Conservation (phyloP, 495 filamentous ascomycete species). For the Penicillium parvum region DNA sequence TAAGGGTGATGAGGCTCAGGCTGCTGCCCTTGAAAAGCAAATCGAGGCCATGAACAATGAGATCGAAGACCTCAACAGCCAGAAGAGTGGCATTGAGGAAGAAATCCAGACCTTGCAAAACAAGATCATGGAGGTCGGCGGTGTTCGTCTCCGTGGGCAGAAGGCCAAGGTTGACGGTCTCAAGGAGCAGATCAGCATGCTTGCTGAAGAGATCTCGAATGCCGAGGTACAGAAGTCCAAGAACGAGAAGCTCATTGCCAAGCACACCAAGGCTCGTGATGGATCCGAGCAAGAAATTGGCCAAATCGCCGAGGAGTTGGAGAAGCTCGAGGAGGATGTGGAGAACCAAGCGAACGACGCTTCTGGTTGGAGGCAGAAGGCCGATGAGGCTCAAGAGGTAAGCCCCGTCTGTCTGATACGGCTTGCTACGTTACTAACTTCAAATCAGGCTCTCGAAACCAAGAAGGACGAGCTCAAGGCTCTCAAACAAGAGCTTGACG, state of each 20-base stretch:
- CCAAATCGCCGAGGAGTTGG: slow-evolving; percentile 62
- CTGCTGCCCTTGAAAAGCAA: slow-evolving; percentile 67
- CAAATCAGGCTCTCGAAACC: slow-evolving; percentile 53
- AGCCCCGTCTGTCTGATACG: slow-evolving; percentile 4
- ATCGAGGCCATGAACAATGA: slow-evolving; percentile 71
- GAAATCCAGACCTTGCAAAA: slow-evolving; percentile 88
- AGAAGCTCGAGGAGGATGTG: slow-evolving; percentile 70
- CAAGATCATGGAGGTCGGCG: slow-evolving; percentile 97
- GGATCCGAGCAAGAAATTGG: slow-evolving; percentile 75
- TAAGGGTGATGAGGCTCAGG: slow-evolving; percentile 67
- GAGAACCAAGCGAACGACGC: slow-evolving; percentile 70
- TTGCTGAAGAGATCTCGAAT: slow-evolving; percentile 75
- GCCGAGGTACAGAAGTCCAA: slow-evolving; percentile 84
- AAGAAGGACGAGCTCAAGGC: slow-evolving; percentile 77
- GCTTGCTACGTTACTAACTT: slow-evolving; percentile 4
- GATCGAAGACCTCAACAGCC: slow-evolving; percentile 70
- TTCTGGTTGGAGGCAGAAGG: slow-evolving; percentile 64
- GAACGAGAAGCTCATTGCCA: slow-evolving; percentile 84
- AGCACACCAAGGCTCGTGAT: slow-evolving; percentile 75
- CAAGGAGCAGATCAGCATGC: slow-evolving; percentile 77
- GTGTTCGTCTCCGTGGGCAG: slow-evolving; percentile 84
- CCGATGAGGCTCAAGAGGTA: slow-evolving; percentile 80
- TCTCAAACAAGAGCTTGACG: slow-evolving; percentile 81
- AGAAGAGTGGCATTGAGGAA: slow-evolving; percentile 80
- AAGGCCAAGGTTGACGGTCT: slow-evolving; percentile 89